Base-by-base conservation (phyloP, 1,139 yeast species). In the Insectozyma bohioensis region DNA sequence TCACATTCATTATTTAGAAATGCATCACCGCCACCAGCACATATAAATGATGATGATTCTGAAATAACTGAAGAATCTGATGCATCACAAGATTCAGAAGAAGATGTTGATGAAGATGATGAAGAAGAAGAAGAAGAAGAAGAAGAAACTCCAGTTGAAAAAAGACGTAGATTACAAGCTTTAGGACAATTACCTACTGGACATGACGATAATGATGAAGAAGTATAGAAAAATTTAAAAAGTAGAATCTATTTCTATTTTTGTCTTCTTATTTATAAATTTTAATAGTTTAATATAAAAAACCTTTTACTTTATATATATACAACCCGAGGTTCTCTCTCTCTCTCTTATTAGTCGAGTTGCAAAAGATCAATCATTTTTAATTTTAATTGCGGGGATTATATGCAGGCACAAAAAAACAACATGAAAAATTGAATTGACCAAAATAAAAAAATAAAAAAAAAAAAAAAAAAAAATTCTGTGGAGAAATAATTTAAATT, bases 141-240 rank as follows among this genome's bases (percentile, higher is more conserved):
- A 22, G 41, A 30, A 6, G 94, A 85, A 49, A 80, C 90, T 0
- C 82, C 67, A 22, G 78, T 80, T 16, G 97, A 88, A 53, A 75
- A 78, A 42, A 70, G 69, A 28, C 75, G 96, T 51, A 75, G 97
- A 45, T 61, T 86, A 42, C 90, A 92, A 3, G 96, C 96, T 1
- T 69, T 88, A 43, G 95, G 95, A 7, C 60, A 54, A 22, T 43
- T 72, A 18, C 59, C 63, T 3, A 56, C 64, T 3, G 58, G 54
- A 9, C 62, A 81, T 35, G 69, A 62, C 31, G 72, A 65, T 16
- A 77, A 76, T 46, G 87, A 80, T 46, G 86, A 80, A 46, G 84
- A 78, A 41, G 30, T n/a, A n/a, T n/a, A 28, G 4, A 20, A 28
- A 14, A 6, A 26, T 18, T 16, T 11, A 11, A 4, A 10, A 19